Conservation (phyloP, 768 basidiomycete species). For the Mycena chlorophos region DNA sequence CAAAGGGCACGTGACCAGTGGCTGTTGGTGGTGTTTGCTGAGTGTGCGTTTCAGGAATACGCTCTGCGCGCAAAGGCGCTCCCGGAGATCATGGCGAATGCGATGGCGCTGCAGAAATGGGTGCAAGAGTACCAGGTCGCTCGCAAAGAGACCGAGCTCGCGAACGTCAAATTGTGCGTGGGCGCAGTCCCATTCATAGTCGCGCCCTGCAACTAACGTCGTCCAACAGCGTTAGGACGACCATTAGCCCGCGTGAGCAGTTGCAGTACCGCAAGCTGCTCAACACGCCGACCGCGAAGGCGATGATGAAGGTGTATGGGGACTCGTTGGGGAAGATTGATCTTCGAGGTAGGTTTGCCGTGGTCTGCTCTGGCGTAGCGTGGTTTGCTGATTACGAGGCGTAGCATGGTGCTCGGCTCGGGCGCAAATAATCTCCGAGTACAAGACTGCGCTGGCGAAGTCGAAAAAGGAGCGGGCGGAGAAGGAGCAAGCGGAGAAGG, state of each 20-base stretch:
- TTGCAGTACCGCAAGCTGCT: slow-evolving; percentile 12
- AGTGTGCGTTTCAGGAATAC: slow-evolving; percentile 8
- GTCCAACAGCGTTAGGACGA: slow-evolving; percentile 1
- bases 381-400: background rate
- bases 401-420: slow-evolving; percentile 12
- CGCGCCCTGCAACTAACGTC: background rate
- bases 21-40: too few species aligned
- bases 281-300: slow-evolving; percentile 1
- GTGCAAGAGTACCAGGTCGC: background rate
- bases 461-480: background rate
- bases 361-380: background rate
- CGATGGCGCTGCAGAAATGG: slow-evolving; percentile 7
- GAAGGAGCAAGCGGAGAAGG: background rate
- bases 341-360: background rate
- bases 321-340: slow-evolving; percentile 4
- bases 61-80: slow-evolving; percentile 7
- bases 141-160: background rate
- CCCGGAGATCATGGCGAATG: slow-evolving; percentile 10
- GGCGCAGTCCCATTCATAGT: background rate
- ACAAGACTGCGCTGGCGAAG: background rate
- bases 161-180: slow-evolving; percentile 9
- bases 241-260: slow-evolving; percentile 5
- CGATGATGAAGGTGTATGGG: slow-evolving; percentile 1
- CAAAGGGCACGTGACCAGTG: too few species aligned
- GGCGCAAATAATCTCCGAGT: background rate